Base-by-base conservation (phyloP, 2,329 filamentous ascomycete species). In the Nannizzia gypsea region DNA sequence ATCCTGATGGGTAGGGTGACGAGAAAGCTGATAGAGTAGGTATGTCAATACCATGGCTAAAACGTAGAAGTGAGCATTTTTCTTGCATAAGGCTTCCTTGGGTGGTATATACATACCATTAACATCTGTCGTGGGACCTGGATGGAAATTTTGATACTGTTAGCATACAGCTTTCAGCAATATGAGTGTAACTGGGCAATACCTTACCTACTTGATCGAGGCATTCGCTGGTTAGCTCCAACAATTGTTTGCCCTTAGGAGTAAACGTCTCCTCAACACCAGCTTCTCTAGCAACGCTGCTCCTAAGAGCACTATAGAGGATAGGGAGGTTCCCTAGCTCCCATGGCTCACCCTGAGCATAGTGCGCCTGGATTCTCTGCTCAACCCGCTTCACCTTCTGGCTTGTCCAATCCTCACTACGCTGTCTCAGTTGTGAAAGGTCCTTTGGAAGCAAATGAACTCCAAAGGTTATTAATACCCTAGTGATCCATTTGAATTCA, bases 21-120 rank as follows among this genome's bases (percentile, higher is more conserved):
- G 57, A 26, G 60, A 62, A 31, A 62, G 26, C 28, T 62, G 54
- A 1, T 57, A 55, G n/a, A 62, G 57, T 46, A 62, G 48, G 54
- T 60, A 62, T 1, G 57, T 59, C 20, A 62, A 62, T 9, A 57
- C 59, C 20, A 62, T 58, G 11, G 57, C 60, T 57, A 40, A 1
- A 78, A 20, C 6, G 15, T 6, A 42, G 4, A 42, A 20, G n/a
- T 42, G 6, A 42, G 38, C 6, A 42, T 20, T 17, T 17, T 6
- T 42, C 11, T 17, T n/a, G n/a, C 6, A 17, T 3, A 42, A 17
- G 6, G 38, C 6, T 42, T n/a, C 15, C 1, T 42, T 42, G 31
- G 2, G 13, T 36, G 31, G 38, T 42, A 42, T 20, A n/a, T 42
- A n/a, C 38, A 8, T 42, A 42, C 38, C 38, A n/a, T n/a, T 42